These are phyloP conservation scores for Blastobotrys illinoisensis DNA, from an alignment of 1,139 yeast species.

Conservation along the genomic window DNA sequence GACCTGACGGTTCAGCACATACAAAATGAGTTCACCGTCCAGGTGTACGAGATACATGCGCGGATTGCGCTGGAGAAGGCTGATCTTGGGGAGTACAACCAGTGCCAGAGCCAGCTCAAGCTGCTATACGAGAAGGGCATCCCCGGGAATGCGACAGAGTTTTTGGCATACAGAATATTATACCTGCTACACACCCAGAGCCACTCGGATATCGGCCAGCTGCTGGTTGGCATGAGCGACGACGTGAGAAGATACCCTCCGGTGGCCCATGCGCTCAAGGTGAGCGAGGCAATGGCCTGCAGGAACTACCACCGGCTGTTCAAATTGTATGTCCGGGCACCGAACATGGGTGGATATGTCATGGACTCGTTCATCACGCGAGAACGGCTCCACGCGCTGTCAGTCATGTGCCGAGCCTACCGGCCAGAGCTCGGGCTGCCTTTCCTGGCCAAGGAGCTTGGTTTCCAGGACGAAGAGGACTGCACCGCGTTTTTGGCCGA, in stretches of 20 bases:
- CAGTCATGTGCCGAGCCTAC: slow-evolving; percentile 55
- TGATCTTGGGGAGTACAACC: slow-evolving; percentile 92
- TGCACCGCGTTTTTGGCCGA: slow-evolving; percentile 7
- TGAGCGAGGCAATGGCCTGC: slow-evolving; percentile 39
- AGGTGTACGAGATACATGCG: slow-evolving; percentile 82
- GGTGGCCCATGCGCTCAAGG: slow-evolving; percentile 42
- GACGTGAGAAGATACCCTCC: slow-evolving; percentile 25
- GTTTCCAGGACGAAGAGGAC: slow-evolving; percentile 35
- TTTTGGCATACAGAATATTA: slow-evolving; percentile 66
- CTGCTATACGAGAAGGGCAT: slow-evolving; percentile 48
- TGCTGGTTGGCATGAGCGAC: slow-evolving; percentile 27
- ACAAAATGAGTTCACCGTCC: slow-evolving; percentile 67
- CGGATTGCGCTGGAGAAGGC: slow-evolving; percentile 75
- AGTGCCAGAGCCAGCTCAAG: slow-evolving; percentile 76
- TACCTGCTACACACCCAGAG: slow-evolving; percentile 78
- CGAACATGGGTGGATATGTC: slow-evolving; percentile 39
- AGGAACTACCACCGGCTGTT: slow-evolving; percentile 55
- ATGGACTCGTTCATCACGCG: slow-evolving; percentile 46
- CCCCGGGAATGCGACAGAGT: slow-evolving; percentile 48
- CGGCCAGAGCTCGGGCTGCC: slow-evolving; percentile 44
- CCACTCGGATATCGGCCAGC: slow-evolving; percentile 30
- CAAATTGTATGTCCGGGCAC: slow-evolving; percentile 39
- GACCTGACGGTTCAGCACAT: slow-evolving; percentile 91
- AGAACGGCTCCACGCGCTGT: slow-evolving; percentile 57
- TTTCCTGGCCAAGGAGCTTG: slow-evolving; percentile 45